Percentiles rank a stretch among this genome's conserved stretches.
phyloP scores from a whole-genome alignment of 2,329 filamentous ascomycete genomes.

The Aspergillus ustus region DNA sequence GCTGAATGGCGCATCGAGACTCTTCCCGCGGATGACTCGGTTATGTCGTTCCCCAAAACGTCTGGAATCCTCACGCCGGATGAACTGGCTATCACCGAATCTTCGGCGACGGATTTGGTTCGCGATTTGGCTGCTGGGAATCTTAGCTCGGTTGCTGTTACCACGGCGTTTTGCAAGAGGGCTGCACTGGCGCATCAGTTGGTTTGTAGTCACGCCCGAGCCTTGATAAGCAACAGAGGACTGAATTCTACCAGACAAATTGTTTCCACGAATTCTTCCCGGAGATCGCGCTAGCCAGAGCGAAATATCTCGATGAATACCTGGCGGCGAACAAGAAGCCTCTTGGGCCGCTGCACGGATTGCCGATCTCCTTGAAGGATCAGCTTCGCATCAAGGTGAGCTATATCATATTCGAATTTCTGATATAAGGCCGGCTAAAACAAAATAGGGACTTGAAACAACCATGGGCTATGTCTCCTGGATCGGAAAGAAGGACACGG shows the following conservation, averaged over 20 bases:
- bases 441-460: constrained; percentile 20
- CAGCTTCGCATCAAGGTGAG: constrained; percentile 54
- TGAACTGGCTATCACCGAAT: background rate
- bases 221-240: background rate
- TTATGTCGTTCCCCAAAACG: constrained; percentile 6
- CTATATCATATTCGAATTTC: background rate
- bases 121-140: constrained; percentile 17
- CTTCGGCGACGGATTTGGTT: background rate
- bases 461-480: constrained; percentile 27
- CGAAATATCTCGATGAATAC: constrained; percentile 56
- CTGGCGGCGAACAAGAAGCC: constrained; percentile 51
- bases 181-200: constrained; percentile 30
- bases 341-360: constrained; percentile 68
- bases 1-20: constrained; percentile 1
- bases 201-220: constrained; percentile 8
- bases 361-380: constrained; percentile 66
- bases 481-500: constrained; percentile 23
- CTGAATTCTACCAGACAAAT: constrained; percentile 17
- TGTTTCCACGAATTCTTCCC: constrained; percentile 50
- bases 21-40: background rate
- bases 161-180: constrained; percentile 29
- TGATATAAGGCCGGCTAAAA: background rate
- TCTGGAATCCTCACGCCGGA: background rate
- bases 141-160: constrained; percentile 26
- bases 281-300: constrained; percentile 55